phyloP scores from a whole-genome alignment of 495 filamentous ascomycete species.

The Xylaria longipes region DNA sequence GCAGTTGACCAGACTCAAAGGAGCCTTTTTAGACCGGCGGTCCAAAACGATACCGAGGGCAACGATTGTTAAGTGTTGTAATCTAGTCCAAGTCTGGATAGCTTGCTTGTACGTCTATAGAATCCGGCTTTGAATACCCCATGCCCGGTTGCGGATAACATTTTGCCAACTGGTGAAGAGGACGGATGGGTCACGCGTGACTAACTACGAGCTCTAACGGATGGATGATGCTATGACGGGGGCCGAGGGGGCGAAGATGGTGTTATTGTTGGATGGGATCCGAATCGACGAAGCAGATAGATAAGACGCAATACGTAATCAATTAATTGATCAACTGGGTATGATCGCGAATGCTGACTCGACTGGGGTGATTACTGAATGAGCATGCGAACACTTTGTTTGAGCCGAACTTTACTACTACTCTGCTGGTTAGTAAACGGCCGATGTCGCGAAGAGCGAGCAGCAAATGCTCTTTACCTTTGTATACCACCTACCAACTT shows the following conservation, averaged over 20 bases:
- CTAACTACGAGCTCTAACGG: background rate
- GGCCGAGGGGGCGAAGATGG: background rate
- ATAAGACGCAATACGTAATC: background rate
- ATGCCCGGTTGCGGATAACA: slow-evolving; percentile 6
- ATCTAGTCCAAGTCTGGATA: slow-evolving; percentile 14
- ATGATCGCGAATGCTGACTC: slow-evolving; percentile 16
- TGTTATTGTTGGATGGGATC: background rate
- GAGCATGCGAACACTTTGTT: background rate
- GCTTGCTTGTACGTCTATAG: background rate
- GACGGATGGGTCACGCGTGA: background rate
- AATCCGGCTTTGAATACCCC: slow-evolving; percentile 6
- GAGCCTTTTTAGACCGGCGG: background rate
- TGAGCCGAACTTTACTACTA: slow-evolving; percentile 2
- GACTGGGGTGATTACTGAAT: slow-evolving; percentile 13
- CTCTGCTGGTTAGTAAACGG: slow-evolving; percentile 11
- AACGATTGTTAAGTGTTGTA: background rate
- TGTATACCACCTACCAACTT: background rate
- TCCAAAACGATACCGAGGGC: slow-evolving; percentile 4
- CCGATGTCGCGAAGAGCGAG: slow-evolving; percentile 28
- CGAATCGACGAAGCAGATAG: background rate
- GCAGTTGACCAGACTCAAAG: background rate
- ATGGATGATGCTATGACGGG: background rate
- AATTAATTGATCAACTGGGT: background rate
- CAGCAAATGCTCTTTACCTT: background rate
- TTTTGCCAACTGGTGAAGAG: background rate